These are phyloP conservation scores for Candida bentonensis DNA, from an alignment of 805 yeast species.

Conservation along the genomic window DNA sequence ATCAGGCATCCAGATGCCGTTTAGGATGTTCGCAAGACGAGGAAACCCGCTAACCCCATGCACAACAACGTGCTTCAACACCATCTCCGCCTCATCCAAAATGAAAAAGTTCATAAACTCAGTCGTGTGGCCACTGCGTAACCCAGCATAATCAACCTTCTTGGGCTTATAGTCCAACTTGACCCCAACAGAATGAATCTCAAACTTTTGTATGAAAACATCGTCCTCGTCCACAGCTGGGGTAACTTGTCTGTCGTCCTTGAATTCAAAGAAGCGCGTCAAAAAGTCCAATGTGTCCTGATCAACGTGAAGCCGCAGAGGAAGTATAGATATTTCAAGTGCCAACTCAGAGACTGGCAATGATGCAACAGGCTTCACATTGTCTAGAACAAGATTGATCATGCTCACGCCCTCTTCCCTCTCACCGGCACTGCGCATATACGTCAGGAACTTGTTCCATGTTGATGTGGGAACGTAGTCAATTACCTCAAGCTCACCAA, in stretches of 20 bases:
- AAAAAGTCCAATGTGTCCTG: conserved; percentile 86
- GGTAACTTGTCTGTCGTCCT: conserved; percentile 40
- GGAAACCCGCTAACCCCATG: conserved; percentile 72
- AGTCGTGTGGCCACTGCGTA: conserved; percentile 72
- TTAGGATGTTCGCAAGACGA: conserved; percentile 39
- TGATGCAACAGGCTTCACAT: conserved; percentile 48
- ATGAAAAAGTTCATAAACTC: conserved; percentile 83
- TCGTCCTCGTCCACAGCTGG: conserved; percentile 35
- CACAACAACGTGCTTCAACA: conserved; percentile 43
- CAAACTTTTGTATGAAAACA: conserved; percentile 54
- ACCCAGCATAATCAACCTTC: conserved; percentile 69
- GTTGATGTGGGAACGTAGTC: conserved; percentile 81
- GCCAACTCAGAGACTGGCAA: conserved; percentile 59
- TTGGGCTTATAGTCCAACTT: conserved; percentile 87
- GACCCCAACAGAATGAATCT: conserved; percentile 33
- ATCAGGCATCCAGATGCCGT: conserved; percentile 78
- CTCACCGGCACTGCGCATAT: conserved; percentile 54
- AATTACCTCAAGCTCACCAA: conserved; percentile 43
- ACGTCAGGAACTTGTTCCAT: conserved; percentile 74
- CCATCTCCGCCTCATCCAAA: conserved; percentile 70
- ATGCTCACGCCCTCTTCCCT: conserved; percentile 57
- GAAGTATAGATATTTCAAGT: conserved; percentile 42
- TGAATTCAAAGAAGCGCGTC: conserved; percentile 67
- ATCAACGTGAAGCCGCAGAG: conserved; percentile 73
- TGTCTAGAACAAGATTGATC: conserved; percentile 37